Evolutionary conservation across 768 basidiomycete species (phyloP).

Genomic region (Boletus pseudopeckii): DNA sequence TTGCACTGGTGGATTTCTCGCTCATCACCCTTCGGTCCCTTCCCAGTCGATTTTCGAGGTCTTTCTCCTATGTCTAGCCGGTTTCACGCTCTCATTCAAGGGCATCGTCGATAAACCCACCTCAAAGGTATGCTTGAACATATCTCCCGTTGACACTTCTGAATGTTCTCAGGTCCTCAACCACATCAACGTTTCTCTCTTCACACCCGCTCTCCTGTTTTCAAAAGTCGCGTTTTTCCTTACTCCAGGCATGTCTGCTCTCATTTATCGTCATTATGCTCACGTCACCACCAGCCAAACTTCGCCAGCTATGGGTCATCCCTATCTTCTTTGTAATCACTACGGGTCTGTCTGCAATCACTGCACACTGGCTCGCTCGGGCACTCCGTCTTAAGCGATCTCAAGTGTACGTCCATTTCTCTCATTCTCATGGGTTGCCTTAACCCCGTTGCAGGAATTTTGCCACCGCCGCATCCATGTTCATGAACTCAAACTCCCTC

Average conservation of each 20-base stretch:
- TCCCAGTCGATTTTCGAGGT: slow-evolving; percentile 84
- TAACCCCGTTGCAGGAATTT: slow-evolving; percentile 50
- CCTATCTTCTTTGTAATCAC: slow-evolving; percentile 83
- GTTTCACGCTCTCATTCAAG: slow-evolving; percentile 72
- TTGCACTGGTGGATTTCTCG: neutral
- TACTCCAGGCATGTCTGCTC: slow-evolving; percentile 55
- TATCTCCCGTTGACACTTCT: neutral
- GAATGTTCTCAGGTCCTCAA: slow-evolving; percentile 58
- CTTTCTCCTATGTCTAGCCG: slow-evolving; percentile 79
- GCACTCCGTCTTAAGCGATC: slow-evolving; percentile 65
- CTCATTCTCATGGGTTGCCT: neutral
- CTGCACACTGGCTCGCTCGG: slow-evolving; percentile 61
- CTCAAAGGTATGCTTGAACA: slow-evolving; percentile 59
- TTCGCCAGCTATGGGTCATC: slow-evolving; percentile 80
- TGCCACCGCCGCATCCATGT: slow-evolving; percentile 79
- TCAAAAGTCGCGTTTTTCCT: slow-evolving; percentile 94
- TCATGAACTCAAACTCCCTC: slow-evolving; percentile 93
- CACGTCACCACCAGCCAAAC: slow-evolving; percentile 49
- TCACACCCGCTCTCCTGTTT: slow-evolving; percentile 85
- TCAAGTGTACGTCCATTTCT: slow-evolving; percentile 58
- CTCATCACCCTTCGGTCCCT: neutral
- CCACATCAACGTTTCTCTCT: slow-evolving; percentile 81
- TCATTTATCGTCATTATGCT: neutral
- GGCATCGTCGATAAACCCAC: slow-evolving; percentile 87
- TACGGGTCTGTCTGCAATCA: slow-evolving; percentile 63